Evolutionary conservation across 2,329 filamentous ascomycete species (phyloP).

Genomic region (Fusarium begoniae): DNA sequence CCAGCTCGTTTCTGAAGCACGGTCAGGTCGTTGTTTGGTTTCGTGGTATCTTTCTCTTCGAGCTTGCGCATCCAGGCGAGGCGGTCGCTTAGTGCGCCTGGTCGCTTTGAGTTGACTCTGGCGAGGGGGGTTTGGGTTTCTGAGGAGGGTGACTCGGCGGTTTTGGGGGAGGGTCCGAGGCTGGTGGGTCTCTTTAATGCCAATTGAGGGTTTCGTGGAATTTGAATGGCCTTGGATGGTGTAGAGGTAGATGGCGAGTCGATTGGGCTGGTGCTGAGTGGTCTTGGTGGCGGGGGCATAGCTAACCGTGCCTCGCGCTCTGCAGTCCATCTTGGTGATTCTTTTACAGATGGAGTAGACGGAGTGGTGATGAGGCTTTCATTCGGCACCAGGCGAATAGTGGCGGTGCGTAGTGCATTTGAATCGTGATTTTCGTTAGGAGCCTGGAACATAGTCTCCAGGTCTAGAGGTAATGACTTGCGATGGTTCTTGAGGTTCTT

Average conservation of each 20-base stretch:
- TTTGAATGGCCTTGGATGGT: not conserved
- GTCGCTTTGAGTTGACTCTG: conserved; percentile 1
- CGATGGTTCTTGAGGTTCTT: conserved; percentile 2
- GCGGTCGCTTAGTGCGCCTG: conserved; percentile 8
- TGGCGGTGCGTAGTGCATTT: not conserved
- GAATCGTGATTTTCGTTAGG: not conserved
- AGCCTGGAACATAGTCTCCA: conserved; percentile 1
- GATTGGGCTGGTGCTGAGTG: not conserved
- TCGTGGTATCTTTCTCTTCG: conserved; percentile 3
- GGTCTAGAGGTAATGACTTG: conserved; percentile 20
- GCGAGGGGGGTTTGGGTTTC: not conserved
- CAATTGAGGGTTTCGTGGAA: not conserved
- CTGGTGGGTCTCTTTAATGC: not conserved
- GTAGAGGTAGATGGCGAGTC: not conserved
- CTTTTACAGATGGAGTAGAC: not conserved
- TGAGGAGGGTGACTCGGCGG: not conserved
- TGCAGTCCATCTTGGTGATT: conserved; percentile 2
- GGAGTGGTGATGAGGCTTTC: not conserved
- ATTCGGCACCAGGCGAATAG: not conserved
- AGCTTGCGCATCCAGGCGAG: conserved; percentile 18
- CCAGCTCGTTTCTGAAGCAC: conserved; percentile 13
- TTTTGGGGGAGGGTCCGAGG: not conserved
- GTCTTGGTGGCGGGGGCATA: not conserved
- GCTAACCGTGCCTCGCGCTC: not conserved
- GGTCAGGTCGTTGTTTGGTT: conserved; percentile 4